Conservation (phyloP, 2,329 filamentous ascomycete species). For the Arachnomyces sp. region DNA sequence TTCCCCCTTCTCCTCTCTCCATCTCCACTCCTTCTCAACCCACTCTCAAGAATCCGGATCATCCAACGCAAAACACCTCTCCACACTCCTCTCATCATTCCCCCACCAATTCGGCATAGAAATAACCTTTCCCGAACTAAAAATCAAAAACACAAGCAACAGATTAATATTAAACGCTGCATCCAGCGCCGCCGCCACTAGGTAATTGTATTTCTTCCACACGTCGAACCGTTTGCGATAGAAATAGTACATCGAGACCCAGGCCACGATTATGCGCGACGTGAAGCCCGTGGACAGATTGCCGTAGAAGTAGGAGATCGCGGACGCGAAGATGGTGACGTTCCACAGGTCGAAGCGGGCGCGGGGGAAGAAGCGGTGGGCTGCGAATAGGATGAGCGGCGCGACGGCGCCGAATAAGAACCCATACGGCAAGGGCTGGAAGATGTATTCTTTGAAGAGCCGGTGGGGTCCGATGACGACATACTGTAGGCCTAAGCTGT, state of each 20-base stretch:
- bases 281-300: conserved; percentile 56
- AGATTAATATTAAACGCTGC: conserved; percentile 57
- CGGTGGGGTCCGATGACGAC: conserved; percentile 44
- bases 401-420: conserved; percentile 26
- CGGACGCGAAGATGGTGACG: conserved; percentile 55
- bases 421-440: conserved; percentile 23
- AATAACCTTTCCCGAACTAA: conserved; percentile 50
- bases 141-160: conserved; percentile 54
- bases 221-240: conserved; percentile 50
- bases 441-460: conserved; percentile 23
- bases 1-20: too few species aligned
- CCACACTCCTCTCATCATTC: conserved; percentile 47
- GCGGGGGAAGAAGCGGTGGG: conserved; percentile 48
- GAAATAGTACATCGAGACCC: conserved; percentile 53
- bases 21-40: too few species aligned
- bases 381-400: conserved; percentile 36
- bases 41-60: too few species aligned
- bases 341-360: conserved; percentile 53
- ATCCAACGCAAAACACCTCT: conserved; percentile 52
- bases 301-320: conserved; percentile 51
- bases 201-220: conserved; percentile 56
- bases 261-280: conserved; percentile 52
- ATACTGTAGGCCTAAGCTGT: conserved; percentile 54
- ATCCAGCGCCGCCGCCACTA: conserved; percentile 55
- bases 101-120: conserved; percentile 60